phyloP scores from a whole-genome alignment of 352 stramenopile genomes.

The Phytophthora cactorum region DNA sequence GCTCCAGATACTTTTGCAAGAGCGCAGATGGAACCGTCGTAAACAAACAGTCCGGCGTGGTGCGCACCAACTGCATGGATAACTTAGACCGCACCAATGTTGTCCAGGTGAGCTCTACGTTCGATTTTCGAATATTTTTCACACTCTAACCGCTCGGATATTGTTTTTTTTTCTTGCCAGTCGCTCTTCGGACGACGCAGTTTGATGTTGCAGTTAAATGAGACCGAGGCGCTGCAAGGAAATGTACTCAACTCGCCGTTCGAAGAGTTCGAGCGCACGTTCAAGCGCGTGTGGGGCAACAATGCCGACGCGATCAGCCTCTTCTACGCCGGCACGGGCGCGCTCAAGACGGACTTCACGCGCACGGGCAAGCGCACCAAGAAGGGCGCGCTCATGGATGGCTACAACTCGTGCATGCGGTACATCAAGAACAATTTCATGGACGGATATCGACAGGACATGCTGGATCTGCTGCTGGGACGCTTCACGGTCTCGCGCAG shows the following conservation, averaged over 20 bases:
- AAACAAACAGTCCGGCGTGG: constrained; percentile 89
- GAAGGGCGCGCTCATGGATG: constrained; percentile 93
- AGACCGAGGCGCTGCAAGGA: constrained; percentile 68
- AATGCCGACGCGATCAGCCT: constrained; percentile 95
- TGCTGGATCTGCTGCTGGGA: constrained; percentile 91
- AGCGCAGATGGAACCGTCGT: constrained; percentile 49
- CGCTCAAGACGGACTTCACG: constrained; percentile 97
- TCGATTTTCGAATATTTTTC: background rate
- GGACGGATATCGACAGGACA: constrained; percentile 94
- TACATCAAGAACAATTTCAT: constrained; percentile 98
- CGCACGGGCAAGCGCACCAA: constrained; percentile 94
- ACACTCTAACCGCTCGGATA: background rate
- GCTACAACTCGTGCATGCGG: constrained; percentile 93
- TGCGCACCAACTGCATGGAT: constrained; percentile 99
- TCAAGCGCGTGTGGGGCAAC: constrained; percentile 94
- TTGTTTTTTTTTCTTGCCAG: constrained; percentile 47
- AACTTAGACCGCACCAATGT: constrained; percentile 95
- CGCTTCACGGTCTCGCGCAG: constrained; percentile 57
- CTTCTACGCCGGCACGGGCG: constrained; percentile 94
- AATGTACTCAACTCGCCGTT: constrained; percentile 79
- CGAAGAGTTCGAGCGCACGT: constrained; percentile 68
- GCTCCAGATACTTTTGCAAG: constrained; percentile 65
- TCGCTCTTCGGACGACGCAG: constrained; percentile 92
- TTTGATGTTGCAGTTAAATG: constrained; percentile 86
- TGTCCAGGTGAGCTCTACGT: constrained; percentile 47